Evolutionary conservation across 1,284 basidiomycete genomes (phyloP).

Genomic region (Leccinum cinnamomeum): DNA sequence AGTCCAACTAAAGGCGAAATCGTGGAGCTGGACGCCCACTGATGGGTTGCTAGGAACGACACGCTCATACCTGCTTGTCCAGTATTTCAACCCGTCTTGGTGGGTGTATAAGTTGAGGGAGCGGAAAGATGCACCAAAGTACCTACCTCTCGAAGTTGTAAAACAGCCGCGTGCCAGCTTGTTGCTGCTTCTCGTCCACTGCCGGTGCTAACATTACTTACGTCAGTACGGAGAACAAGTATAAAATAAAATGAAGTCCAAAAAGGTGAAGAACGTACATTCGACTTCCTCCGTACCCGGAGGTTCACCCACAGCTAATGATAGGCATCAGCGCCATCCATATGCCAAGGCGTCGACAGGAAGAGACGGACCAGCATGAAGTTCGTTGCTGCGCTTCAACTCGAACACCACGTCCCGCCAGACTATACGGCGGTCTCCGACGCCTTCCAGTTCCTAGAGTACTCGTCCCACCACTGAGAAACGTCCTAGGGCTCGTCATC

Average conservation of each 20-base stretch:
- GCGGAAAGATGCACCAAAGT: not conserved
- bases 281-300: constrained; percentile 18
- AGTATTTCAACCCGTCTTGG: constrained; percentile 32
- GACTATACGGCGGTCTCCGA: constrained; percentile 8
- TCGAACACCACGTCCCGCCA: constrained; percentile 27
- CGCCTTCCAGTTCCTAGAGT: constrained; percentile 6
- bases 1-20: constrained; percentile 21
- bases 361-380: constrained; percentile 20
- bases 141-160: constrained; percentile 27
- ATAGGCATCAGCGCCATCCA: not conserved
- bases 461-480: constrained; percentile 12
- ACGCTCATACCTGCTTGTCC: constrained; percentile 32
- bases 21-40: constrained; percentile 26
- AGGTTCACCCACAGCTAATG: constrained; percentile 27
- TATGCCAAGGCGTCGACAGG: not conserved
- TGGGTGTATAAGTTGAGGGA: not conserved
- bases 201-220: constrained; percentile 16
- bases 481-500: constrained; percentile 17
- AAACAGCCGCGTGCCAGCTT: constrained; percentile 24
- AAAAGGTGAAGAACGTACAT: constrained; percentile 11
- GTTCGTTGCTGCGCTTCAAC: constrained; percentile 16
- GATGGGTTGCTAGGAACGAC: not conserved
- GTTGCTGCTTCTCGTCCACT: constrained; percentile 29
- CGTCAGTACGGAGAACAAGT: not conserved
- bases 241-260: not conserved